Evolutionary conservation across 257 asterid genomes (phyloP).

Genomic region (Fraxinus anomala): DNA sequence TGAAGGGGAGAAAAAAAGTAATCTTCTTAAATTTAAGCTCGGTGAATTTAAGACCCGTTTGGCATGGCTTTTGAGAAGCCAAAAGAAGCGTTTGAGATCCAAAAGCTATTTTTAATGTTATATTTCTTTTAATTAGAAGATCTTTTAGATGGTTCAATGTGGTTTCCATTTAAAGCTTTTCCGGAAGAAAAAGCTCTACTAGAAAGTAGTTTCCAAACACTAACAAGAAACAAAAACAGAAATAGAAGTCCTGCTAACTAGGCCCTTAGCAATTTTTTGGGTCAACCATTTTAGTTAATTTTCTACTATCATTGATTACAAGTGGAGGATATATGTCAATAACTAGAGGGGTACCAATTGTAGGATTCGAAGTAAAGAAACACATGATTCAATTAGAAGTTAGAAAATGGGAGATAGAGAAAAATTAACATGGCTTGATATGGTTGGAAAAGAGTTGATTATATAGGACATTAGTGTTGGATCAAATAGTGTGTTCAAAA

Average conservation of each 20-base stretch:
- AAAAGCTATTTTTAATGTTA: too few relatives aligned
- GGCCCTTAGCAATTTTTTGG: not conserved
- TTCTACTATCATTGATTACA: not conserved
- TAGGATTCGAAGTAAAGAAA: not conserved
- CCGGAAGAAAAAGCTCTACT: too few relatives aligned
- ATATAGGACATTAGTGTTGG: not conserved
- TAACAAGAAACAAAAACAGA: too few relatives aligned
- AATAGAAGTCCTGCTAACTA: too few relatives aligned
- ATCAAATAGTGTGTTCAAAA: not conserved
- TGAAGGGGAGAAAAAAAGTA: not conserved
- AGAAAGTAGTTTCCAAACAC: too few relatives aligned
- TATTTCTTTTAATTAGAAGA: too few relatives aligned
- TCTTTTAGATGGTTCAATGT: too few relatives aligned
- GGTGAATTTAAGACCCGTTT: too few relatives aligned
- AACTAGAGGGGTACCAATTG: not conserved
- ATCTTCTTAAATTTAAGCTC: not conserved
- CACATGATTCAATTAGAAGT: not conserved
- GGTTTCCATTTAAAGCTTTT: too few relatives aligned
- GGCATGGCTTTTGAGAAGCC: too few relatives aligned
- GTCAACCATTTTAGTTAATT: not conserved
- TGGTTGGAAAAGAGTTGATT: not conserved
- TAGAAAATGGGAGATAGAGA: not conserved
- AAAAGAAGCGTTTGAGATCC: too few relatives aligned
- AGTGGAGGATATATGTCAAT: not conserved
- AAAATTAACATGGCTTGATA: not conserved